Base-by-base conservation (phyloP, 495 filamentous ascomycete genomes). In the Podospora pseudopauciseta region DNA sequence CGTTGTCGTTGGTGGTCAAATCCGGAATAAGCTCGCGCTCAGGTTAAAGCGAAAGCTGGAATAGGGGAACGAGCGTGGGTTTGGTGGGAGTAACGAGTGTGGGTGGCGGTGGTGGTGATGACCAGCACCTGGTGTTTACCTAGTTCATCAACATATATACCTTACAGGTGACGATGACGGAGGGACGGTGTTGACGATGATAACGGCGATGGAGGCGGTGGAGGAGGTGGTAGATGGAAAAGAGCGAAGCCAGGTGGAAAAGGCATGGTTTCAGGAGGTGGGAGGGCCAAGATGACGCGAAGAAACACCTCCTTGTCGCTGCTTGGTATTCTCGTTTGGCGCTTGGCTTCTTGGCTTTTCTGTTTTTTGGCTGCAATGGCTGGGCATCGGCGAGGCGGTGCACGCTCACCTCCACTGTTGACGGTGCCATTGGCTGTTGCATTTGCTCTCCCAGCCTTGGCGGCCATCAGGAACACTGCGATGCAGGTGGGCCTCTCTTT, bases 311-410 rank as follows among this genome's bases (percentile, higher is more conserved):
- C 62, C 34, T 64, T 18, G 59, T 23, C 34, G 64, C 39, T 44
- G 23, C 61, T 44, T 60, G n/a, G 60, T 63, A 44, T 66, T 74
- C 70, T 70, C 70, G 70, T 66, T 64, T 65, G 65, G 32, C 64
- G 60, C 71, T 73, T 73, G 71, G 71, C 71, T 58, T 57, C 69
- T 73, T 64, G 71, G 71, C 71, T 34, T 56, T 58, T 63, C 60
- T 49, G 39, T 49, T 49, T 49, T 49, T 6, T 49, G 20, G 20
- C 20, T 23, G 23, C 23, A 23, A 23, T 23, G 23, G 39, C 39
- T 66, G 68, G 68, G 63, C 64, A 66, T 62, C 44, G 23, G 59
- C 19, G 20, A 63, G 72, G 69, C 72, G 62, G 69, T 73, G 69
- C 72, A 73, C 20, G 18, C 16, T 16, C 39, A 2, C 0, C 32